Percentiles rank a stretch among this genome's conserved stretches.
phyloP scores from a whole-genome alignment of 73 alveolate genomes.

The Breviolum minutum region DNA sequence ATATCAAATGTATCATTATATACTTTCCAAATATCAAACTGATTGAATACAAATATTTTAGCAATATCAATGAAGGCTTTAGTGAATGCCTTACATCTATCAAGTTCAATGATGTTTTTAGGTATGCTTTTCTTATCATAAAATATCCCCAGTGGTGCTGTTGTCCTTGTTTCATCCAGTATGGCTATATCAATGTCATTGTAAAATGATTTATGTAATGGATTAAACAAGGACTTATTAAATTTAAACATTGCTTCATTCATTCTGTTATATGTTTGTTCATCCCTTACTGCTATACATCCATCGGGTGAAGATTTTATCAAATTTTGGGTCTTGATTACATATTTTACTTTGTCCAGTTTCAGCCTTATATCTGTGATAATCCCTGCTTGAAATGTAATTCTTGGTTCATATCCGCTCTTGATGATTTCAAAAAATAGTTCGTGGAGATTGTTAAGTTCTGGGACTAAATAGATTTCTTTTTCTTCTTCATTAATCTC shows the following conservation, averaged over 20 bases:
- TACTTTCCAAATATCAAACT: conserved; percentile 9
- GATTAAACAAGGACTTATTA: conserved; percentile 5
- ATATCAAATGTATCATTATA: neutral
- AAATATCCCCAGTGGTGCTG: neutral
- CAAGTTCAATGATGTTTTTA: neutral
- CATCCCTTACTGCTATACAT: conserved; percentile 42
- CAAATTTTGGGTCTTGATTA: neutral
- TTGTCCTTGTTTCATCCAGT: neutral
- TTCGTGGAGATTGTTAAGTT: neutral
- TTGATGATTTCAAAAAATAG: neutral
- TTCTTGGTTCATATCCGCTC: conserved; percentile 27
- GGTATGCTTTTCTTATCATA: neutral
- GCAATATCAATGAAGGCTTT: neutral
- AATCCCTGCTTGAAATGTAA: conserved; percentile 14
- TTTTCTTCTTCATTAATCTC: neutral
- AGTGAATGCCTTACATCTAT: neutral
- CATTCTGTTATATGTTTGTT: conserved; percentile 25
- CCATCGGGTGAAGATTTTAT: conserved; percentile 5
- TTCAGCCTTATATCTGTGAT: neutral
- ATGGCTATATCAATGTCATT: neutral
- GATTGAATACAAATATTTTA: neutral
- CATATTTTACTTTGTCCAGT: neutral
- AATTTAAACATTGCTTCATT: conserved; percentile 13
- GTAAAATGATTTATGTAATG: conserved; percentile 33
- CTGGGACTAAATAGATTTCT: neutral